Evolutionary conservation across 768 basidiomycete genomes (phyloP).

Genomic region (Termitomyces sp.): DNA sequence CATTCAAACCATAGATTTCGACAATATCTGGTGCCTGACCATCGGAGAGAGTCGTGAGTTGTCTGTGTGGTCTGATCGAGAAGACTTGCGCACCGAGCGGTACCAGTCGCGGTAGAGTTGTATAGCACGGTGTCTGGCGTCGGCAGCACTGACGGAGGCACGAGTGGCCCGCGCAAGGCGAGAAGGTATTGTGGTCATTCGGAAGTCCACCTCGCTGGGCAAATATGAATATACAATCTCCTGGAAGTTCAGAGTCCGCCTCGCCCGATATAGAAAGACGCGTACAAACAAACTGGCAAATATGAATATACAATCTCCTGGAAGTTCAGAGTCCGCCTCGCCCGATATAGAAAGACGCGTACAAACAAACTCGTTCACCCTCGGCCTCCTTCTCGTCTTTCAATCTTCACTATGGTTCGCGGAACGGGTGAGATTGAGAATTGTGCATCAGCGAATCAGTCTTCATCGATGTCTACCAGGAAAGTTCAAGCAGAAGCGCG

Average conservation of each 20-base stretch:
- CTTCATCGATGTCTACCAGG: conserved; percentile 30
- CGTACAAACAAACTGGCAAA: conserved; percentile 5
- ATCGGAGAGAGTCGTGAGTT: conserved; percentile 6
- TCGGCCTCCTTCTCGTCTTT: neutral
- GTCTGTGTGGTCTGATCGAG: neutral
- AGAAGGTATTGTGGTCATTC: conserved; percentile 76
- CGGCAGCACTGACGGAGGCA: conserved; percentile 47
- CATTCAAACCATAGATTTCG: conserved; percentile 72
- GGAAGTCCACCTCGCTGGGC: conserved; percentile 1
- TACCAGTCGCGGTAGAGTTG: conserved; percentile 92
- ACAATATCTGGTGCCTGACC: conserved; percentile 87
- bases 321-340: conserved; percentile 13
- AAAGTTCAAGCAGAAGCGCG: conserved; percentile 82
- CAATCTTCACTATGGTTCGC: conserved; percentile 35
- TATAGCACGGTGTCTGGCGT: conserved; percentile 63
- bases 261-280: conserved; percentile 11
- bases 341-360: conserved; percentile 11
- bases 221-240: conserved; percentile 10
- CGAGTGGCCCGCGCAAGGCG: conserved; percentile 72
- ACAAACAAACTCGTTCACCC: conserved; percentile 2
- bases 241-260: conserved; percentile 13
- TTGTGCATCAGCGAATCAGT: neutral
- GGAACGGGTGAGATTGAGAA: conserved; percentile 32
- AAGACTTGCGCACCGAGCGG: conserved; percentile 60
- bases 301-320: conserved; percentile 8